A percentile compares a stretch with the other conserved stretches of the same genome.
Conservation (phyloP, 805 yeast species). For the Candida nemodendra region DNA sequence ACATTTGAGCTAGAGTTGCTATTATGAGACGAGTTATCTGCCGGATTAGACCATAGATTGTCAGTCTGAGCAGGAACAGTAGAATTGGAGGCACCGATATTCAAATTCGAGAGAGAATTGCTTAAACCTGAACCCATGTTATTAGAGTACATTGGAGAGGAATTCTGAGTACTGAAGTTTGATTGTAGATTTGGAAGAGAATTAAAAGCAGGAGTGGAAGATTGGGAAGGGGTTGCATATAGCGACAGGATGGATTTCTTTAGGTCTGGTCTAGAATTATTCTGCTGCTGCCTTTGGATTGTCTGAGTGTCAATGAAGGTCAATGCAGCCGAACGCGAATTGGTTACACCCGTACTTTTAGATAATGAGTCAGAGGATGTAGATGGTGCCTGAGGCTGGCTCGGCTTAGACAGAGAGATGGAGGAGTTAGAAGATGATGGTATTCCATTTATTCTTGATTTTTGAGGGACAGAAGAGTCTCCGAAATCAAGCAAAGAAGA, state of each 20-base stretch:
- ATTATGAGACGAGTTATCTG: constrained; percentile 2
- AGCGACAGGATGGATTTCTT: constrained; percentile 89
- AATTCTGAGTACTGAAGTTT: background rate
- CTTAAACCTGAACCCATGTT: constrained; percentile 2
- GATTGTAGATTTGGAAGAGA: constrained; percentile 11
- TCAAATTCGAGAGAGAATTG: constrained; percentile 7
- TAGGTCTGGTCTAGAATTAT: constrained; percentile 67
- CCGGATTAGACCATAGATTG: constrained; percentile 1
- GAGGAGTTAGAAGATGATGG: background rate
- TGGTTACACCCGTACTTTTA: constrained; percentile 2
- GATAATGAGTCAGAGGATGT: constrained; percentile 4
- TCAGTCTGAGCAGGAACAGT: background rate
- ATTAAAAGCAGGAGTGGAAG: constrained; percentile 12
- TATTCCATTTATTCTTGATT: background rate
- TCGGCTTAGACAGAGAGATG: background rate
- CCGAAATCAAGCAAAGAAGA: constrained; percentile 9
- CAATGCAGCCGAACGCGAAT: constrained; percentile 6
- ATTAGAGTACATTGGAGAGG: constrained; percentile 1
- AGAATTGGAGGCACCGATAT: constrained; percentile 1
- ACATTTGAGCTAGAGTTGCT: constrained; percentile 10
- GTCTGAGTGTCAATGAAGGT: constrained; percentile 6
- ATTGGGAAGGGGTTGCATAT: constrained; percentile 62
- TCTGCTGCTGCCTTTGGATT: constrained; percentile 12
- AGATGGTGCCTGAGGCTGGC: constrained; percentile 10
- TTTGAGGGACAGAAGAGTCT: background rate